Conservation (phyloP, 805 yeast genomes). For the Candida dendrica region DNA sequence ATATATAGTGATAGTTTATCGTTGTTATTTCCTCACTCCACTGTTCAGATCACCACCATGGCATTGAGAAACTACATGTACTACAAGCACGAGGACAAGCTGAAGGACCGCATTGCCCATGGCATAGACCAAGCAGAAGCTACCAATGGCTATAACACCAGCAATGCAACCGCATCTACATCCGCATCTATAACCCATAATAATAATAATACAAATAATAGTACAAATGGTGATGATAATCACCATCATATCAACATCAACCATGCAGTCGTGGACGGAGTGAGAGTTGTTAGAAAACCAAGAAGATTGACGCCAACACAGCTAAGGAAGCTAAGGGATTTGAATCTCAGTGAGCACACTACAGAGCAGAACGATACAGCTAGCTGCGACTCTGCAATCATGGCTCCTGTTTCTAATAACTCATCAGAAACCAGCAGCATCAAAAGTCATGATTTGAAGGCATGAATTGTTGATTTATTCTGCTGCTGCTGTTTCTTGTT, state of each 20-base stretch:
- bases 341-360: conserved; percentile 2
- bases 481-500: no score
- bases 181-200: no score
- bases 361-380: neutral
- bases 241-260: neutral
- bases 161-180: no score
- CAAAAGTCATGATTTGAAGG: no score
- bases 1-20: no score
- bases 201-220: neutral
- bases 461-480: no score
- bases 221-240: neutral
- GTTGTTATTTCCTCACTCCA: no score
- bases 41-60: conserved; percentile 26
- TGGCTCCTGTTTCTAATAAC: no score
- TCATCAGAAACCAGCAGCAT: no score
- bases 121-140: neutral
- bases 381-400: neutral
- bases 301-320: conserved; percentile 22
- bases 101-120: conserved; percentile 29
- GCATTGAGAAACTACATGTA: conserved; percentile 39
- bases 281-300: conserved; percentile 1
- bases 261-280: neutral
- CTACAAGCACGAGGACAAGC: conserved; percentile 30
- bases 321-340: conserved; percentile 12
- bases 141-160: neutral